Conservation (phyloP, 148 eudicot genomes). For the Fagopyrum homotropicum region DNA sequence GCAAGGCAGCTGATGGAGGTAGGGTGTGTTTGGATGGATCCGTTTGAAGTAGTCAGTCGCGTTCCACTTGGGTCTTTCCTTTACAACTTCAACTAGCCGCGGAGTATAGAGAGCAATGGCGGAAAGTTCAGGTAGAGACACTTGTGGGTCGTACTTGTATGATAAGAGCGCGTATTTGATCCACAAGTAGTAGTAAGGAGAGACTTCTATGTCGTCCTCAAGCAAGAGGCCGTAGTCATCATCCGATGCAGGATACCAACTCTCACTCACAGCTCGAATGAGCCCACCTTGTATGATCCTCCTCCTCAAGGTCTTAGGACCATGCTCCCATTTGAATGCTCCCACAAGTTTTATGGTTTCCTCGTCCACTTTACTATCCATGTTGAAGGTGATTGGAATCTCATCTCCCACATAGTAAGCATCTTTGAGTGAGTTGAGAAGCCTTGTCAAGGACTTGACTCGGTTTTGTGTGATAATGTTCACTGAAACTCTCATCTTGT, state of each 20-base stretch:
- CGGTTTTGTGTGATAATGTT: conserved; percentile 90
- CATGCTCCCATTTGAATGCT: conserved; percentile 78
- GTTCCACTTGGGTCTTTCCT: conserved; percentile 91
- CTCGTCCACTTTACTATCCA: conserved; percentile 83
- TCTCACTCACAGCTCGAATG: conserved; percentile 90
- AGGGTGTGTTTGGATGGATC: conserved; percentile 93
- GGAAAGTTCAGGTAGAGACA: conserved; percentile 80
- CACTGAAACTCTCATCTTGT: conserved; percentile 61
- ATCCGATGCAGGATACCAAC: conserved; percentile 93
- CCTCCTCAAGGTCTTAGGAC: conserved; percentile 57
- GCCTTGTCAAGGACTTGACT: conserved; percentile 54
- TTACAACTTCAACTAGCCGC: conserved; percentile 81
- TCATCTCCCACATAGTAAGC: conserved; percentile 84
- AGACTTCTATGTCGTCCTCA: conserved; percentile 91
- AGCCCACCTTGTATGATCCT: conserved; percentile 96
- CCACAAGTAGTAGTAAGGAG: conserved; percentile 92
- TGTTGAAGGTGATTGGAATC: conserved; percentile 71
- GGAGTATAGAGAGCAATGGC: conserved; percentile 93
- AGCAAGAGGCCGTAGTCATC: conserved; percentile 82
- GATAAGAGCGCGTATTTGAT: conserved; percentile 74
- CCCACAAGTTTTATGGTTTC: conserved; percentile 51
- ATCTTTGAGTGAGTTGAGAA: conserved; percentile 60
- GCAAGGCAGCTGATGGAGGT: conserved; percentile 85
- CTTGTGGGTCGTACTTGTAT: conserved; percentile 84
- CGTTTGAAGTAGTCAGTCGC: conserved; percentile 66